phyloP scores from a whole-genome alignment of 257 asterid genomes.

The Perilla frutescens region DNA sequence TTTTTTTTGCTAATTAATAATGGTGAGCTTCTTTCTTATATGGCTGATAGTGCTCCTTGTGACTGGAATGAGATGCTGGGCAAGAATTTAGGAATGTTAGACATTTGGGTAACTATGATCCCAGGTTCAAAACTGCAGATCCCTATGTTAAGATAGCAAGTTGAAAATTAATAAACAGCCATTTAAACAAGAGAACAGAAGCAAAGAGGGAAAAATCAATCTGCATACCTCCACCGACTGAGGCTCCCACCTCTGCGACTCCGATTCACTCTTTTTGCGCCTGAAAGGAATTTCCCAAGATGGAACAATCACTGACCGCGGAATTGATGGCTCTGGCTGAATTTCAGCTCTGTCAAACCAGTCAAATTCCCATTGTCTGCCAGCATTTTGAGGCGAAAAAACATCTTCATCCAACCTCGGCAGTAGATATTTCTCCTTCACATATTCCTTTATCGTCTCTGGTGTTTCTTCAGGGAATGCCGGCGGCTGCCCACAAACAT shows the following conservation, averaged over 20 bases:
- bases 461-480: slow-evolving; percentile 93
- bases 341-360: slow-evolving; percentile 91
- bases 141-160: not conserved
- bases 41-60: not conserved
- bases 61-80: not conserved
- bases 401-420: slow-evolving; percentile 86
- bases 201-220: slow-evolving; percentile 26
- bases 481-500: slow-evolving; percentile 72
- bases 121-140: slow-evolving; percentile 30
- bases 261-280: slow-evolving; percentile 51
- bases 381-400: slow-evolving; percentile 78
- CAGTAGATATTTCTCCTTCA: slow-evolving; percentile 66
- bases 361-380: slow-evolving; percentile 97
- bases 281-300: slow-evolving; percentile 89
- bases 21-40: not conserved
- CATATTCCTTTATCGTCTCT: slow-evolving; percentile 63
- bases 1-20: not conserved
- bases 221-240: slow-evolving; percentile 76
- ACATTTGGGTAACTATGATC: not conserved
- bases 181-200: slow-evolving; percentile 3
- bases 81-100: too few species aligned
- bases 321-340: slow-evolving; percentile 76
- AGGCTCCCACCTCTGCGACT: slow-evolving; percentile 78
- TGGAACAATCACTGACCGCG: slow-evolving; percentile 82
- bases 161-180: slow-evolving; percentile 1